A percentile compares a stretch with the other conserved stretches of the same genome.
Conservation (phyloP, 2,329 filamentous ascomycete genomes). For the Fusarium sp. region DNA sequence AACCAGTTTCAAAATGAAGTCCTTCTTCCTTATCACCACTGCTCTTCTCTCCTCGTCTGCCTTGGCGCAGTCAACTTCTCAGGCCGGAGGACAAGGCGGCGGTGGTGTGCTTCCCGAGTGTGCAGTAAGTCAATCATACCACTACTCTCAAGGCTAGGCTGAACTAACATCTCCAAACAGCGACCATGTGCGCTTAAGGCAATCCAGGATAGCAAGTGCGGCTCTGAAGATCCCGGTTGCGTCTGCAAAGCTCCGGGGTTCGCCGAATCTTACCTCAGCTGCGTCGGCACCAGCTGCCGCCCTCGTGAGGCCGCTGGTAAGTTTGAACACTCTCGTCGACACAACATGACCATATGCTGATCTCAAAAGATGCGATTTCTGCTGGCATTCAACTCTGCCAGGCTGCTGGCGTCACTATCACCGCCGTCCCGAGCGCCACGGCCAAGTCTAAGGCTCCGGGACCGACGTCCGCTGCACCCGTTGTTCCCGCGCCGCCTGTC, state of each 20-base stretch:
- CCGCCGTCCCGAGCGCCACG: background rate
- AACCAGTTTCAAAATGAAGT: constrained; percentile 1
- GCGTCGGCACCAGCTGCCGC: background rate
- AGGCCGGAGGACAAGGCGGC: background rate
- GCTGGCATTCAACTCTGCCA: background rate
- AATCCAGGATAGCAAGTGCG: constrained; percentile 4
- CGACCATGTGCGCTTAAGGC: constrained; percentile 6
- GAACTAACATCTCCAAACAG: background rate
- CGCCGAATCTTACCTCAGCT: background rate
- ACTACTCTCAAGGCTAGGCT: background rate
- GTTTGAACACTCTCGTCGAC: accelerated
- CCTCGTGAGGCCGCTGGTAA: constrained; percentile 9
- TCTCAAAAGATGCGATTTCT: background rate
- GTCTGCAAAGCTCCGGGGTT: constrained; percentile 14
- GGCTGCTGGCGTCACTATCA: constrained; percentile 3
- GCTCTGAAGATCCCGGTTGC: background rate
- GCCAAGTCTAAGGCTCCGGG: background rate
- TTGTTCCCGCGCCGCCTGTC: background rate
- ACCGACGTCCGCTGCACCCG: background rate
- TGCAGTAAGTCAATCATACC: background rate
- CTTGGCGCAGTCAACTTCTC: background rate
- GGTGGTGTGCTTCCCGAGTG: background rate
- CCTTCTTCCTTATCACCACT: background rate
- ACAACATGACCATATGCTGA: accelerated
- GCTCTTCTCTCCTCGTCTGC: background rate